These are phyloP conservation scores for Isochrysis galbana DNA, from an alignment of 78 protist genomes.

Conservation along the genomic window DNA sequence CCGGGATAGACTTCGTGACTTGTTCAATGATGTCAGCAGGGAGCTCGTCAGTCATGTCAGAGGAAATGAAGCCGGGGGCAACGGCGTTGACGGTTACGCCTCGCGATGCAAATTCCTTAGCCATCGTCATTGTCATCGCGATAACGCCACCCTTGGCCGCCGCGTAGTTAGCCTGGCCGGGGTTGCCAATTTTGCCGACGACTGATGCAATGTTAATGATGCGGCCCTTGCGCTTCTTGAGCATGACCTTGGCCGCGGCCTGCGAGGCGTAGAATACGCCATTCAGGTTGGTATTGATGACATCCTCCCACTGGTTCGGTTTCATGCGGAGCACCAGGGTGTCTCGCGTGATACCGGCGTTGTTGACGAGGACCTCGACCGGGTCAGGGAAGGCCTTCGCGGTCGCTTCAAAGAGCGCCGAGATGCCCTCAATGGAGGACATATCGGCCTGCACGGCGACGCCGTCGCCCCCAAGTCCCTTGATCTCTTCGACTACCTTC, in stretches of 20 bases:
- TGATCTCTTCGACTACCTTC: background rate
- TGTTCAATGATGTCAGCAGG: background rate
- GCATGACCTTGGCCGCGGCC: slow-evolving; percentile 31
- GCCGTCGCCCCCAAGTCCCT: slow-evolving; percentile 4
- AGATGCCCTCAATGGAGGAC: background rate
- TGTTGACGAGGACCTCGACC: slow-evolving; percentile 40
- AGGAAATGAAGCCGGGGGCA: slow-evolving; percentile 35
- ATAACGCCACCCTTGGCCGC: slow-evolving; percentile 47
- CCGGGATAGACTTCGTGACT: background rate
- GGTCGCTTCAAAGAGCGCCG: background rate
- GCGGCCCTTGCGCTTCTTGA: background rate
- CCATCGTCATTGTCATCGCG: slow-evolving; percentile 36
- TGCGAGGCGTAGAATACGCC: slow-evolving; percentile 32
- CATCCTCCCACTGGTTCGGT: background rate
- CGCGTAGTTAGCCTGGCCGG: slow-evolving; percentile 46
- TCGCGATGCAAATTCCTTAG: slow-evolving; percentile 28
- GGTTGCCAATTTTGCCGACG: slow-evolving; percentile 34
- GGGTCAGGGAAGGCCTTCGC: background rate
- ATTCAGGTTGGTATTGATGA: slow-evolving; percentile 5
- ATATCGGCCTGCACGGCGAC: slow-evolving; percentile 35
- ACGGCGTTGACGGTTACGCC: slow-evolving; percentile 39
- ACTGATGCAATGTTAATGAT: slow-evolving; percentile 32
- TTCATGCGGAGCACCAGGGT: slow-evolving; percentile 25
- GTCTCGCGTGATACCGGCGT: slow-evolving; percentile 35
- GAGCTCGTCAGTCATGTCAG: slow-evolving; percentile 25